A percentile compares a stretch with the other conserved stretches of the same genome.
phyloP scores from a whole-genome alignment of 805 yeast genomes.

The Candida methanosorbosa region DNA sequence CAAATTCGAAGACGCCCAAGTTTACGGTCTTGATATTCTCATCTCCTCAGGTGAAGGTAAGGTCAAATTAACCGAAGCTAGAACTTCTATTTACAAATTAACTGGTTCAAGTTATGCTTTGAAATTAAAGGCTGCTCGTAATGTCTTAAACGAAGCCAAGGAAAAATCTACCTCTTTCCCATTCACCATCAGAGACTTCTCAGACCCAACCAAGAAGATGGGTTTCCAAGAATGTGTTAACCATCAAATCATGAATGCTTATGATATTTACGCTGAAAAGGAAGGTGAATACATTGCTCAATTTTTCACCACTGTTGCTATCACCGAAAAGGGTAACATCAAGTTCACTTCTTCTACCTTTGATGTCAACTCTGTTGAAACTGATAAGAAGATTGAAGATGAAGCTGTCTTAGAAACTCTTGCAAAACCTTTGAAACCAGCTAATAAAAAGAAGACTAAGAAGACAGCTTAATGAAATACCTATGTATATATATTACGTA shows the following conservation, averaged over 20 bases:
- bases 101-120: constrained; percentile 61
- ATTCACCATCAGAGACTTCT: constrained; percentile 53
- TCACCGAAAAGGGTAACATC: constrained; percentile 65
- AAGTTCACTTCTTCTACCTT: constrained; percentile 53
- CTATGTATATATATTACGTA: no score
- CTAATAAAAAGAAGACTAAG: constrained; percentile 38
- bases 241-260: constrained; percentile 59
- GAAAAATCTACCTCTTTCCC: constrained; percentile 62
- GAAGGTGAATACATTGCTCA: constrained; percentile 62
- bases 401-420: constrained; percentile 39
- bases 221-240: constrained; percentile 65
- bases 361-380: constrained; percentile 36
- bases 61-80: constrained; percentile 47
- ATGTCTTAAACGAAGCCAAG: constrained; percentile 58
- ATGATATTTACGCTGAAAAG: constrained; percentile 61
- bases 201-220: constrained; percentile 63
- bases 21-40: constrained; percentile 67
- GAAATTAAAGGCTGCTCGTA: constrained; percentile 64
- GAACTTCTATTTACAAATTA: constrained; percentile 65
- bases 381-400: constrained; percentile 48
- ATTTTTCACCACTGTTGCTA: constrained; percentile 65
- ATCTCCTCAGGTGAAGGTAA: constrained; percentile 60
- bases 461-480: constrained; percentile 24
- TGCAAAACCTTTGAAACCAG: constrained; percentile 42
- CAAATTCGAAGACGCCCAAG: constrained; percentile 68